Percentiles rank a stretch among this genome's conserved stretches.
Evolutionary conservation across 192 early-diverging fungal species (phyloP).

Genomic region (Coemansia sp.): DNA sequence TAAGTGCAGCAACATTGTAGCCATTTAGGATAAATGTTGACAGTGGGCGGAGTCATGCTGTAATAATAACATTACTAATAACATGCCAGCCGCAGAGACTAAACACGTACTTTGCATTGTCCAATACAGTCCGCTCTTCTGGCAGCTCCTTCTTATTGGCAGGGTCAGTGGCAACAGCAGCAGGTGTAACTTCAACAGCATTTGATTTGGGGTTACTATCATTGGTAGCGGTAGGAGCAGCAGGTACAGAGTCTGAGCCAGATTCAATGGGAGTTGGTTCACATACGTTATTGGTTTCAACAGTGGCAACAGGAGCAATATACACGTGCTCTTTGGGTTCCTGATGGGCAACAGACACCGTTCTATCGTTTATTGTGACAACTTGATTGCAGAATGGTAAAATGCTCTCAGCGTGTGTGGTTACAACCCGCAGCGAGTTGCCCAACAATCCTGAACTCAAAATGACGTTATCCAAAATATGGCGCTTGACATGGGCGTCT

Average conservation of each 20-base stretch:
- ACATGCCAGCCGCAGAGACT: background rate
- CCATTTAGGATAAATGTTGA: slow-evolving; percentile 26
- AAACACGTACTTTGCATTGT: background rate
- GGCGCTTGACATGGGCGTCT: slow-evolving; percentile 4
- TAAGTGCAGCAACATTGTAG: slow-evolving; percentile 17
- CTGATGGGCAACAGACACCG: background rate
- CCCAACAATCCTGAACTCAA: slow-evolving; percentile 15
- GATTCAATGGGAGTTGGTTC: background rate
- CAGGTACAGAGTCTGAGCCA: too few species aligned
- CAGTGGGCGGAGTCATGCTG: slow-evolving; percentile 1
- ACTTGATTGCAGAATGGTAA: slow-evolving; percentile 3
- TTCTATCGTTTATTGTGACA: background rate
- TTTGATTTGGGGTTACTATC: background rate
- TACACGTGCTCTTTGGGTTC: background rate
- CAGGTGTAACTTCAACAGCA: background rate
- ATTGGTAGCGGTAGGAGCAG: background rate
- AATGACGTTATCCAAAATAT: slow-evolving; percentile 7
- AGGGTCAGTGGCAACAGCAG: background rate
- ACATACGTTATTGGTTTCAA: background rate
- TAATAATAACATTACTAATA: background rate
- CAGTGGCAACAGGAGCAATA: background rate
- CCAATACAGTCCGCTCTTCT: background rate
- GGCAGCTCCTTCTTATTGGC: background rate
- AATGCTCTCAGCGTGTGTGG: background rate
- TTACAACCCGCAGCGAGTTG: slow-evolving; percentile 1